These are phyloP conservation scores for Pythium scleroteichum DNA, from an alignment of 352 stramenopile species.

Conservation along the genomic window DNA sequence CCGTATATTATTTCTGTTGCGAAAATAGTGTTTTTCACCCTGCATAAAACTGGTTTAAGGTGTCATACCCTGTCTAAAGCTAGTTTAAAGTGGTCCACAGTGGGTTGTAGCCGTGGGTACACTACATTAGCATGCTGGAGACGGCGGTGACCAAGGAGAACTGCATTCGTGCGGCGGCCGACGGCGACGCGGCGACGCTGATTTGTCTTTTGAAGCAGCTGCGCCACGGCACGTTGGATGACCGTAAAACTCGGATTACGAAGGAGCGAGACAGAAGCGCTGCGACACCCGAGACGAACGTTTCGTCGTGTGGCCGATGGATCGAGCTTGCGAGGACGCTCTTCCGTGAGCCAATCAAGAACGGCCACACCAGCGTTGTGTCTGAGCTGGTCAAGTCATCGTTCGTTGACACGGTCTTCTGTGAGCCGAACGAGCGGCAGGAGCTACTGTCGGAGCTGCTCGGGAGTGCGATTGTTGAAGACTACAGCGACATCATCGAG, in stretches of 20 bases:
- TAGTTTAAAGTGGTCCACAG: no score
- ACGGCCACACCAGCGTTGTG: slow-evolving; percentile 11
- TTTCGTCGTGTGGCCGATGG: background rate
- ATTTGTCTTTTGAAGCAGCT: slow-evolving; percentile 4
- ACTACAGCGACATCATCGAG: slow-evolving; percentile 23
- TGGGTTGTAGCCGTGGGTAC: no score
- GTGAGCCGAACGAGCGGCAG: background rate
- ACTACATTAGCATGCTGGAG: no score
- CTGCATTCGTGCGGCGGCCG: slow-evolving; percentile 17
- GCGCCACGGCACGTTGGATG: background rate
- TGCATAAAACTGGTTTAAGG: no score
- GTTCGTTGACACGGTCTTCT: background rate
- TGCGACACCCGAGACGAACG: no score
- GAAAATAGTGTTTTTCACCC: no score
- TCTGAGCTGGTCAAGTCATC: background rate
- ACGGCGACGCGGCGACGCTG: slow-evolving; percentile 17
- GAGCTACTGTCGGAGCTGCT: slow-evolving; percentile 3
- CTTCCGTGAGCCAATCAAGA: slow-evolving; percentile 24
- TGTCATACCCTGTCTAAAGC: no score
- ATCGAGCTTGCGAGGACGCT: slow-evolving; percentile 10
- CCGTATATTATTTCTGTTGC: no score
- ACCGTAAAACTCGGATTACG: no score
- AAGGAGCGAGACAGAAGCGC: no score
- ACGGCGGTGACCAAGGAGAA: slow-evolving; percentile 17
- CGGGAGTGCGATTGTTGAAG: slow-evolving; percentile 15